These are phyloP conservation scores for Penicillium robsamsonii DNA, from an alignment of 495 filamentous ascomycete species.

Conservation along the genomic window DNA sequence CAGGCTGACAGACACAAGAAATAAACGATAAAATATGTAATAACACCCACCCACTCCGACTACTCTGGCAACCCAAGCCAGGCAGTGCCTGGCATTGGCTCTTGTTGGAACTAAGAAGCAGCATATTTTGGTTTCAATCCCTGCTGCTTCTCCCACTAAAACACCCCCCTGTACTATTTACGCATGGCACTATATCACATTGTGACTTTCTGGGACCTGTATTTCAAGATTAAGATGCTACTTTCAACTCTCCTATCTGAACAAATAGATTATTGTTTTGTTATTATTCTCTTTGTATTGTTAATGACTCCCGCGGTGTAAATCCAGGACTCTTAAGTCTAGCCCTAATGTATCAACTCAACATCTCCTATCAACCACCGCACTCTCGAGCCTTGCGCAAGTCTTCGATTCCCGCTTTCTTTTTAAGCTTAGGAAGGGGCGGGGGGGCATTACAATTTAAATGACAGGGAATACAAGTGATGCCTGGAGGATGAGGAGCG, in stretches of 20 bases:
- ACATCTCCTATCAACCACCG: background rate
- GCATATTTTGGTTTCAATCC: conserved; percentile 4
- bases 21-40: conserved; percentile 38
- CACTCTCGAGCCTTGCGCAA: background rate
- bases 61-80: conserved; percentile 2
- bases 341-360: background rate
- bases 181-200: conserved; percentile 27
- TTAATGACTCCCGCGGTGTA: background rate
- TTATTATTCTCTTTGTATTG: background rate
- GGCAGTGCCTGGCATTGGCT: conserved; percentile 15
- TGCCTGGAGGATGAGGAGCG: background rate
- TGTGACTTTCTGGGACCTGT: conserved; percentile 24
- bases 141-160: conserved; percentile 11
- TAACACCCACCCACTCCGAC: conserved; percentile 10
- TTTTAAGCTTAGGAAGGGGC: background rate
- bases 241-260: conserved; percentile 34
- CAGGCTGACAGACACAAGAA: conserved; percentile 72
- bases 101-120: conserved; percentile 10
- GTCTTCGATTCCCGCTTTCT: background rate
- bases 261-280: conserved; percentile 25
- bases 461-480: background rate
- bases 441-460: background rate
- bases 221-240: conserved; percentile 29
- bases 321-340: background rate
- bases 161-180: conserved; percentile 21